A percentile compares a stretch with the other conserved stretches of the same genome.
Conservation (phyloP, 345 rosid genomes). For the Brassica cretica region DNA sequence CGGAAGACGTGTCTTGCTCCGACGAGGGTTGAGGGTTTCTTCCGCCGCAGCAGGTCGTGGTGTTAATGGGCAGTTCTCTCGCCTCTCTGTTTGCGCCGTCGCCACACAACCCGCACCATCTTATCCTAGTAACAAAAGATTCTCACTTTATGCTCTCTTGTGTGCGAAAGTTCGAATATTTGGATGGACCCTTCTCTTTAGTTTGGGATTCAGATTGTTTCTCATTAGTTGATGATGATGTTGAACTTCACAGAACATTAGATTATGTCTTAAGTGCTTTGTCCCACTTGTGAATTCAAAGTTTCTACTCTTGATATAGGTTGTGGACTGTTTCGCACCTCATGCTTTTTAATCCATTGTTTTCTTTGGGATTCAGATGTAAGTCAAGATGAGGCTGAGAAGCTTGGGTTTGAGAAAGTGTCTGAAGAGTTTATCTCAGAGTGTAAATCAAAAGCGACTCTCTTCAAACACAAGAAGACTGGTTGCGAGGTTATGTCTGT, state of each 20-base stretch:
- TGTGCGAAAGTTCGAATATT: background rate
- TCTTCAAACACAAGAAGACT: conserved; percentile 87
- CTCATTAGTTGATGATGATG: conserved; percentile 14
- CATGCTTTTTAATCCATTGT: background rate
- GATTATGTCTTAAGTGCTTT: background rate
- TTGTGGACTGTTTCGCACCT: too few relatives aligned
- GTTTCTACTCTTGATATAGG: too few relatives aligned
- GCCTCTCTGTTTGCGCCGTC: conserved; percentile 62
- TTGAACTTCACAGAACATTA: background rate
- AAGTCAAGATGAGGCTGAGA: conserved; percentile 61
- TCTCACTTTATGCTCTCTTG: background rate
- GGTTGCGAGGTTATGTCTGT: conserved; percentile 94
- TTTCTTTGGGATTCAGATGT: conserved; percentile 42
- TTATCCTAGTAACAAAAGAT: conserved; percentile 53
- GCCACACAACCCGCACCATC: conserved; percentile 61
- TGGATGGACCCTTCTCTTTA: background rate
- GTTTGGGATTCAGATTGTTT: background rate
- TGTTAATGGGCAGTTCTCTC: conserved; percentile 49
- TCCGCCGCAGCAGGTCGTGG: conserved; percentile 29
- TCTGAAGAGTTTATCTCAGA: conserved; percentile 84
- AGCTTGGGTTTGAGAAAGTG: conserved; percentile 82
- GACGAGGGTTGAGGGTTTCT: conserved; percentile 40
- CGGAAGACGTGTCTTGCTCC: conserved; percentile 49
- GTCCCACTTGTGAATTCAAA: background rate
- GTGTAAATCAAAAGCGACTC: conserved; percentile 86